These are phyloP conservation scores for Cutaneotrichosporon sp. DNA, from an alignment of 1,284 basidiomycete genomes.

Conservation along the genomic window DNA sequence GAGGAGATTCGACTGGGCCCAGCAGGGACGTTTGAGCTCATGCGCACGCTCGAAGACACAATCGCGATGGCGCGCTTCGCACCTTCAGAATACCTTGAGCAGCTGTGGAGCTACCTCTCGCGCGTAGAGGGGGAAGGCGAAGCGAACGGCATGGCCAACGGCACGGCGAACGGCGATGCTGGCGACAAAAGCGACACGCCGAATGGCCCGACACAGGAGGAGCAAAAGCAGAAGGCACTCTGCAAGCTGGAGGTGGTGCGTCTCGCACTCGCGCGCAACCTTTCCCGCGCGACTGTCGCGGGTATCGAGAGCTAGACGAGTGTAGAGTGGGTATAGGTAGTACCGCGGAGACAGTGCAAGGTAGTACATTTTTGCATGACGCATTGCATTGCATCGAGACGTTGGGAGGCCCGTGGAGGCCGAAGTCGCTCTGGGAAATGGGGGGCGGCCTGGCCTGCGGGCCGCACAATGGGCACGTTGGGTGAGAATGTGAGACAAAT, in stretches of 20 bases:
- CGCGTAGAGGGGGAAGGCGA: slow-evolving; percentile 1
- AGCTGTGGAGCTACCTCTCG: slow-evolving; percentile 24
- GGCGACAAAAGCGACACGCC: slow-evolving; percentile 2
- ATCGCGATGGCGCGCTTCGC: slow-evolving; percentile 36
- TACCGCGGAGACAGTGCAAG: no score
- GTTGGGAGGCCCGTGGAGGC: no score
- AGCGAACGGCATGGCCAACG: slow-evolving; percentile 1
- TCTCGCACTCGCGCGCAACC: slow-evolving; percentile 47
- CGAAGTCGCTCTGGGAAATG: no score
- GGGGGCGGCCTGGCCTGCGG: no score
- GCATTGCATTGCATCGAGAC: background rate
- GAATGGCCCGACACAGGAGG: slow-evolving; percentile 18
- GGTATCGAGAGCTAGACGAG: slow-evolving; percentile 25
- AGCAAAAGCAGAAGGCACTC: slow-evolving; percentile 26
- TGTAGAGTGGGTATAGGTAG: background rate
- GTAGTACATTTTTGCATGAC: background rate
- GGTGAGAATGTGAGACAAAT: no score
- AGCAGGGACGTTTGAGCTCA: slow-evolving; percentile 49
- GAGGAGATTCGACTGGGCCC: slow-evolving; percentile 44
- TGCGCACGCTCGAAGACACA: slow-evolving; percentile 50
- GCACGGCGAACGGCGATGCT: slow-evolving; percentile 5
- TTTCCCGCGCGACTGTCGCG: slow-evolving; percentile 38
- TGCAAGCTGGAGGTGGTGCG: slow-evolving; percentile 50
- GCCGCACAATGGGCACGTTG: no score
- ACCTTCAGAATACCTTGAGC: slow-evolving; percentile 37